Conservation (phyloP, 805 yeast genomes). For the Hemisphaericaspora nanyangensis region DNA sequence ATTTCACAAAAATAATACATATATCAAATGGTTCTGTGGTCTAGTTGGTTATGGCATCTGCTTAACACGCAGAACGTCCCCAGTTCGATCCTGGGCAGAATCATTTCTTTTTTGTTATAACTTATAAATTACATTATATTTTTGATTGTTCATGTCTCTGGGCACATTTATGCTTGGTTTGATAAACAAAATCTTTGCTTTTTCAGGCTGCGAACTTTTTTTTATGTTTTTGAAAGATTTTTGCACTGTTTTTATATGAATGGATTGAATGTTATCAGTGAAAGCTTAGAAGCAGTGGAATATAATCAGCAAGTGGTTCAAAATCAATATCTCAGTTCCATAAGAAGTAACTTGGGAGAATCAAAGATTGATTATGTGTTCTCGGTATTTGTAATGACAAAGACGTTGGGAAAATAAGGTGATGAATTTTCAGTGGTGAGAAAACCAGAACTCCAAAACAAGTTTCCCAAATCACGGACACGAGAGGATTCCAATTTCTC, state of each 20-base stretch:
- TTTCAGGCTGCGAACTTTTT: too few species aligned
- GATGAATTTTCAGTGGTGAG: constrained; percentile 7
- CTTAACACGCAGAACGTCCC: constrained; percentile 99
- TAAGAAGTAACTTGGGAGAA: constrained; percentile 42
- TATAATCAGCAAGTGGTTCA: constrained; percentile 51
- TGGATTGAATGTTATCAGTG: constrained; percentile 42
- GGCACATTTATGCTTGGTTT: too few species aligned
- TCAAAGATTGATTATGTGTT: constrained; percentile 42
- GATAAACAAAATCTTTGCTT: too few species aligned
- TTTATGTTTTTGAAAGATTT: too few species aligned
- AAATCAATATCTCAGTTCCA: constrained; percentile 46
- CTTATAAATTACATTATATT: too few species aligned
- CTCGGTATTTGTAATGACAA: constrained; percentile 25
- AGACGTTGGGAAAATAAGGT: constrained; percentile 23
- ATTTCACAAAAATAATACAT: not conserved
- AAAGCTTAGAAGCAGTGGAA: constrained; percentile 49
- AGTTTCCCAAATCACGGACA: constrained; percentile 3
- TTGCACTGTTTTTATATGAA: too few species aligned
- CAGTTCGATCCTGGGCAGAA: constrained; percentile 99
- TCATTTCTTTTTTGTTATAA: constrained; percentile 54
- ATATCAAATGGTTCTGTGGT: constrained; percentile 75
- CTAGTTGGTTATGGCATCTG: constrained; percentile 99
- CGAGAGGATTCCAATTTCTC: not conserved
- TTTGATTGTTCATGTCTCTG: too few species aligned
- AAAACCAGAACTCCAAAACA: constrained; percentile 5